Evolutionary conservation across 768 basidiomycete genomes (phyloP).

Genomic region (Arthromyces matolae): DNA sequence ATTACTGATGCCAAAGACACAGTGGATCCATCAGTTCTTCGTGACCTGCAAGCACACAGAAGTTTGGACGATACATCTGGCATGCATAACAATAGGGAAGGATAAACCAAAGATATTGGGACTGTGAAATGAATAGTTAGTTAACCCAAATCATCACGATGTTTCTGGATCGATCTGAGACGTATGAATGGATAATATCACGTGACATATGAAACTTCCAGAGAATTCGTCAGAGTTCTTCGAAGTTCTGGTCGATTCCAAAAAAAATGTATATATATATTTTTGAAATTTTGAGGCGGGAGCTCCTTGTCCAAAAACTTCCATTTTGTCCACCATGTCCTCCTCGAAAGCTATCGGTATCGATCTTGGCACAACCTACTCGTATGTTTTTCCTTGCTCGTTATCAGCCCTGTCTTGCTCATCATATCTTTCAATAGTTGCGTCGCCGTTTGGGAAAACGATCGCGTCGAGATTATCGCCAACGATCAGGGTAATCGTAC

Average conservation of each 20-base stretch:
- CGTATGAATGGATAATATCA: slow-evolving; percentile 28
- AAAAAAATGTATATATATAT: slow-evolving; percentile 33
- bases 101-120: slow-evolving; percentile 12
- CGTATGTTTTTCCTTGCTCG: slow-evolving; percentile 45
- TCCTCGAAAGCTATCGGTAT: slow-evolving; percentile 84
- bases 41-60: slow-evolving; percentile 83
- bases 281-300: slow-evolving; percentile 19
- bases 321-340: slow-evolving; percentile 37
- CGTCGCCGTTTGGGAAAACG: slow-evolving; percentile 99
- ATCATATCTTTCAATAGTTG: slow-evolving; percentile 63
- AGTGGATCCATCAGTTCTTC: slow-evolving; percentile 88
- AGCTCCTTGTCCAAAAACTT: slow-evolving; percentile 11
- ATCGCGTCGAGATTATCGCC: slow-evolving; percentile 98
- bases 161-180: too few relatives aligned
- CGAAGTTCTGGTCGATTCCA: slow-evolving; percentile 34
- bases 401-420: slow-evolving; percentile 7
- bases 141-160: too few relatives aligned
- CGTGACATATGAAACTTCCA: slow-evolving; percentile 42
- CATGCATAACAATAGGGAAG: slow-evolving; percentile 19
- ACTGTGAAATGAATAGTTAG: too few relatives aligned
- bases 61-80: slow-evolving; percentile 62
- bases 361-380: slow-evolving; percentile 91
- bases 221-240: slow-evolving; percentile 40
- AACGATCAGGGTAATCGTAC: slow-evolving; percentile 95
- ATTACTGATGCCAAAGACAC: slow-evolving; percentile 8